Base-by-base conservation (phyloP, 1,139 yeast genomes). In the Wickerhamiella infanticola region DNA sequence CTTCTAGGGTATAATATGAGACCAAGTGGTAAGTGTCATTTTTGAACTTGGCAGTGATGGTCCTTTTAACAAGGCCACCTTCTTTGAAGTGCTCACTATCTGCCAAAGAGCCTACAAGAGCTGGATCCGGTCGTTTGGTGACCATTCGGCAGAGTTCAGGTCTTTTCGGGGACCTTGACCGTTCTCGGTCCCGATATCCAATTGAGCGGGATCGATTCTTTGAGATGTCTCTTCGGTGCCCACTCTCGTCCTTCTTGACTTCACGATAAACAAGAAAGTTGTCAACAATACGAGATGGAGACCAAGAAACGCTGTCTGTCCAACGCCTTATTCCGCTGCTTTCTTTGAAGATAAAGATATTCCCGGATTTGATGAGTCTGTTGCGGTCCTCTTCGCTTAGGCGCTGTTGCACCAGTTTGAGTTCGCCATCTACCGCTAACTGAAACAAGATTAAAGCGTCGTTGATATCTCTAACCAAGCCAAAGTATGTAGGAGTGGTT, bases 271-370 rank as follows among this genome's bases (percentile, higher is more conserved):
- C 80, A 39, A 86, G 66, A 55, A 86, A 86, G 48, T 93, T 69
- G 3, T 94, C 94, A 39, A 84, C 68, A 31, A 86, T 84, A 45
- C 96, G 67, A 2, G 93, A 80, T 0, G 96, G 95, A 1, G 88
- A 78, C 96, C 96, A 86, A 9, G 88, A 72, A 24, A 83, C 75
- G 13, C 96, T 95, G 59, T 86, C 96, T 0, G 96, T 86, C 96
- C 96, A 86, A 47, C 96, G 68, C 60, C 82, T 82, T 51, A 86
- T 85, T 1, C 93, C 90, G 0, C 90, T 78, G 24, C 73, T 70
- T 61, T 86, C 95, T 45, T 82, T 75, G 58, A 85, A 86, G 3
- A 86, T 85, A 63, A 85, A 86, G 0, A 85, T 79, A 55, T 79
- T 77, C 0, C 96, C 96, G 9, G 86, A 78, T 48, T 70, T 68